Conservation (phyloP, 257 asterid species). For the Nemophila menziesii region DNA sequence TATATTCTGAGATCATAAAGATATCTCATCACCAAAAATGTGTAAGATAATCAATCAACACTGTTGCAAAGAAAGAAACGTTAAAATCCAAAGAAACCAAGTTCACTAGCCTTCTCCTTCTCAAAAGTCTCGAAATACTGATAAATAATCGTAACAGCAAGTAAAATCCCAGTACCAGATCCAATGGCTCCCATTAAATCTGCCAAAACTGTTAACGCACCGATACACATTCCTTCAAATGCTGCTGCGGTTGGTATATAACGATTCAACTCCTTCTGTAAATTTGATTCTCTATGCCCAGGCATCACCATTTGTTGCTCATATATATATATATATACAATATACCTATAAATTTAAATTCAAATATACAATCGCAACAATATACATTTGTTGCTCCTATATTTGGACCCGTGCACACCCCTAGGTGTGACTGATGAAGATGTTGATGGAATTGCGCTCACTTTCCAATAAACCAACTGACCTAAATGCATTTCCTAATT, state of each 20-base stretch:
- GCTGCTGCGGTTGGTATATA: constrained; percentile 94
- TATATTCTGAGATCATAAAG: neutral
- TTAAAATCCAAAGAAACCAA: constrained; percentile 82
- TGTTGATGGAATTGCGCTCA: no score
- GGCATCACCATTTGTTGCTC: constrained; percentile 99
- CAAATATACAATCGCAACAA: no score
- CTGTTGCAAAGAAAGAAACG: neutral
- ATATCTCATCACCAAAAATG: neutral
- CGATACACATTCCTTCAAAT: constrained; percentile 83
- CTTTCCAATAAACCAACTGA: no score
- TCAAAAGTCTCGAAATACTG: constrained; percentile 88
- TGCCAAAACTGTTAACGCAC: constrained; percentile 76
- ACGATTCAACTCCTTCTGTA: constrained; percentile 80
- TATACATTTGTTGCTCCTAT: no score
- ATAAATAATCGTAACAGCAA: constrained; percentile 78
- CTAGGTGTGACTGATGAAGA: no score
- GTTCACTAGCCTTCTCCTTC: constrained; percentile 85
- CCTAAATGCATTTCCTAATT: no score
- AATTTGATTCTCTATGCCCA: constrained; percentile 75
- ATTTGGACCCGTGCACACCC: no score
- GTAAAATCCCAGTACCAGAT: constrained; percentile 82
- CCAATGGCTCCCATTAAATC: constrained; percentile 95
- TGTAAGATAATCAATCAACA: neutral
- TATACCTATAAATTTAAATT: neutral
- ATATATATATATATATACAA: constrained; percentile 30